These are phyloP conservation scores for Spergularia marina DNA, from an alignment of 148 eudicot genomes.

Conservation along the genomic window DNA sequence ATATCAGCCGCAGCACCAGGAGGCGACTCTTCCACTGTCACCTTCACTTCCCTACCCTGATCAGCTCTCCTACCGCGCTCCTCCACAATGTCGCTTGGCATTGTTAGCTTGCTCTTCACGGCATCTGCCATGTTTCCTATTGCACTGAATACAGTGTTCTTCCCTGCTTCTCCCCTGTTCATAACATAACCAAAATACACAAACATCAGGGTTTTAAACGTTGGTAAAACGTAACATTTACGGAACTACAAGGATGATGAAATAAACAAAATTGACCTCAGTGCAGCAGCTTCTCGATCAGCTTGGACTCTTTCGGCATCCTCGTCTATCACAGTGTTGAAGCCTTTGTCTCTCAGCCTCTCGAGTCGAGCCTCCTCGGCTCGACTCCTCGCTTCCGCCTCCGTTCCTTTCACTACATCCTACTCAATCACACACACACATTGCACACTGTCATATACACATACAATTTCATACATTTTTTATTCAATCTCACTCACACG, in stretches of 20 bases:
- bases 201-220: too few species aligned
- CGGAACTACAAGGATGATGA: neutral
- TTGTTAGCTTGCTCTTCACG: conserved; percentile 45
- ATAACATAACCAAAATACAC: too few species aligned
- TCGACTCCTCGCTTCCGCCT: conserved; percentile 46
- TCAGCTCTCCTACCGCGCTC: conserved; percentile 4
- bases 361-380: conserved; percentile 48
- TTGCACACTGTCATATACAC: neutral
- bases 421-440: conserved; percentile 11
- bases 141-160: conserved; percentile 36
- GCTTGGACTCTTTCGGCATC: conserved; percentile 28
- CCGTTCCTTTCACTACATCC: conserved; percentile 38
- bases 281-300: conserved; percentile 33
- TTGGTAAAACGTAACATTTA: too few species aligned
- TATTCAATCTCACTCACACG: too few species aligned
- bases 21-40: conserved; percentile 34
- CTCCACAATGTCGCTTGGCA: conserved; percentile 28
- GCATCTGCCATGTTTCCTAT: conserved; percentile 39
- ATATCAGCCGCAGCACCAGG: conserved; percentile 33
- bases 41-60: conserved; percentile 22
- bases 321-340: conserved; percentile 23
- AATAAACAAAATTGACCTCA: conserved; percentile 18
- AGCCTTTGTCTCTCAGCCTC: conserved; percentile 30
- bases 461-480: too few species aligned
- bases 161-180: conserved; percentile 40